Evolutionary conservation across 768 basidiomycete genomes (phyloP).

Genomic region (Gloeopeniophorella convolvens): DNA sequence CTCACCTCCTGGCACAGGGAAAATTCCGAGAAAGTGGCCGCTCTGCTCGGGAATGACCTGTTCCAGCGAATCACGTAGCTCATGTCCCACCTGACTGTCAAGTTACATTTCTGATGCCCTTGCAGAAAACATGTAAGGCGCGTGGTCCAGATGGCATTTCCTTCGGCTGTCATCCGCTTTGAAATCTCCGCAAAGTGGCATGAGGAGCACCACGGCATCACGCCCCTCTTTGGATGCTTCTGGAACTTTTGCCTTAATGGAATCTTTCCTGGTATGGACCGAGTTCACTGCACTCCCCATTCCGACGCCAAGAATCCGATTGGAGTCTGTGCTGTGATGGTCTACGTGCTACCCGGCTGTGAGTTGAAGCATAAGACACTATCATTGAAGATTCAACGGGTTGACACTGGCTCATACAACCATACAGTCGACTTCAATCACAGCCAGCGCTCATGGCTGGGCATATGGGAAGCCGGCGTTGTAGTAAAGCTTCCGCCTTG

Average conservation of each 20-base stretch:
- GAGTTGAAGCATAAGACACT: background rate
- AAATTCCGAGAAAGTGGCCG: too few relatives aligned
- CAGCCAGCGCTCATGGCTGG: background rate
- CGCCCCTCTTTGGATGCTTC: background rate
- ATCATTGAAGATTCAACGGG: too few relatives aligned
- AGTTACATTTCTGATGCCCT: too few relatives aligned
- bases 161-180: too few relatives aligned
- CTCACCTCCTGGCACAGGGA: too few relatives aligned
- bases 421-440: background rate
- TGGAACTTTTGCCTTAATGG: constrained; percentile 3
- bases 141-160: too few relatives aligned
- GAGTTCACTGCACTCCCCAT: background rate
- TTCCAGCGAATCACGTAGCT: too few relatives aligned
- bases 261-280: background rate
- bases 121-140: too few relatives aligned
- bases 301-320: background rate
- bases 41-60: too few relatives aligned
- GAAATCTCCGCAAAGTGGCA: background rate
- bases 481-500: constrained; percentile 3
- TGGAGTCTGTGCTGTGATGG: background rate
- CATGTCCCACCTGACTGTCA: too few relatives aligned
- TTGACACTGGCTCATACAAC: too few relatives aligned
- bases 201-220: background rate
- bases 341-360: background rate
- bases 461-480: constrained; percentile 2